phyloP scores from a whole-genome alignment of 495 filamentous ascomycete genomes.

The Platismatia glauca region DNA sequence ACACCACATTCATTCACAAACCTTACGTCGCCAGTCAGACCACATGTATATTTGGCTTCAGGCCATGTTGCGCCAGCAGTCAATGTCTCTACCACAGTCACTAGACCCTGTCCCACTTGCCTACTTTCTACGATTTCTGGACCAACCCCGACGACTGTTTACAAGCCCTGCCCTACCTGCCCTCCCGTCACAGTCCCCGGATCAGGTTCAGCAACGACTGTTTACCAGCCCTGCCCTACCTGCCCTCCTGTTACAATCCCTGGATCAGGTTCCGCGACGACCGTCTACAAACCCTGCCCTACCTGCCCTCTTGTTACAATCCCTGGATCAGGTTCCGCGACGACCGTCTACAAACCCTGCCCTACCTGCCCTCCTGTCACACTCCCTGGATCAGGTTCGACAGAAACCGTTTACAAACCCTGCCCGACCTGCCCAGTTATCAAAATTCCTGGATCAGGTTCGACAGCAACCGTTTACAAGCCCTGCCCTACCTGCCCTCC shows the following conservation, averaged over 20 bases:
- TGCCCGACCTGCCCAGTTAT: too few relatives aligned
- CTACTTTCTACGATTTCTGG: neutral
- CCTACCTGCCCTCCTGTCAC: too few relatives aligned
- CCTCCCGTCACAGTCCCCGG: neutral
- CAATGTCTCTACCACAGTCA: neutral
- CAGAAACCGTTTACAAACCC: too few relatives aligned
- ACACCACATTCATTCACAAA: neutral
- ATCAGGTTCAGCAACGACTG: neutral
- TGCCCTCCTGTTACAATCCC: neutral
- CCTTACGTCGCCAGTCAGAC: neutral
- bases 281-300: neutral
- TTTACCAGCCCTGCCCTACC: neutral
- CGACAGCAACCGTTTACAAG: neutral
- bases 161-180: slow-evolving; percentile 5
- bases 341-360: neutral
- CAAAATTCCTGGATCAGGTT: neutral
- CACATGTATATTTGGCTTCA: neutral
- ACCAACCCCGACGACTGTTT: neutral
- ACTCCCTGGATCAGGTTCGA: neutral
- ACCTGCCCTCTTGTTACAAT: neutral
- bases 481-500: slow-evolving; percentile 1
- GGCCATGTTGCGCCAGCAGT: neutral
- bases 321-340: neutral
- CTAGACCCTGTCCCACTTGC: slow-evolving; percentile 13
- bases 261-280: neutral